A percentile compares a stretch with the other conserved stretches of the same genome.
Conservation (phyloP, 73 alveolate genomes). For the Paramecium biaurelia region DNA sequence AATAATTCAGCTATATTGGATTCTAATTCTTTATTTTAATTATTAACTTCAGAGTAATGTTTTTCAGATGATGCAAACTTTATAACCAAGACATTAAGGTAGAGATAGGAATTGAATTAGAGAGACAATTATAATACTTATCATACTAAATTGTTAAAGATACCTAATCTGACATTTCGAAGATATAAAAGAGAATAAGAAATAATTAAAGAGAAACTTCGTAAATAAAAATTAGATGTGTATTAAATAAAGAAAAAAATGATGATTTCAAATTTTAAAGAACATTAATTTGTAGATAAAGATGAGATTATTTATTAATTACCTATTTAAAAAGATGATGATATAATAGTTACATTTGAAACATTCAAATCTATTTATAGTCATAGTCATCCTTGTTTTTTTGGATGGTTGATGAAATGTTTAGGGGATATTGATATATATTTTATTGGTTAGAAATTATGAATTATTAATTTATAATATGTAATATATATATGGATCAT, state of each 20-base stretch:
- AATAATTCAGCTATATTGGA: not conserved
- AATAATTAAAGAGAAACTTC: not conserved
- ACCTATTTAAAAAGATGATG: not conserved
- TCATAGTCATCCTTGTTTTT: not conserved
- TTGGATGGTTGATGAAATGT: not conserved
- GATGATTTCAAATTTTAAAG: not conserved
- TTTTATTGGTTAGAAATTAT: not conserved
- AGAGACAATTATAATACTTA: not conserved
- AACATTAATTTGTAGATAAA: not conserved
- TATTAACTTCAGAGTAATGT: not conserved
- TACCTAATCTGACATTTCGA: not conserved
- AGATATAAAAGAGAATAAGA: not conserved
- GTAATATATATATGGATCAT: not conserved
- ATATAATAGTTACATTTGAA: constrained; percentile 1
- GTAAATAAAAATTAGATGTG: not conserved
- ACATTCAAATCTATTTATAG: not conserved
- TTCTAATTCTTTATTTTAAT: not conserved
- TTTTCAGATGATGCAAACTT: constrained; percentile 5
- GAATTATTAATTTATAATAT: not conserved
- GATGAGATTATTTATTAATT: not conserved
- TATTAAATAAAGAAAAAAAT: not conserved
- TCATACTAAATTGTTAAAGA: not conserved
- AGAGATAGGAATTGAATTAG: not conserved
- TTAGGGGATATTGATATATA: not conserved
- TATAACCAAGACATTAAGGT: not conserved